Base-by-base conservation (phyloP, 73 alveolate species). In the Tetrahymena thermophila region DNA sequence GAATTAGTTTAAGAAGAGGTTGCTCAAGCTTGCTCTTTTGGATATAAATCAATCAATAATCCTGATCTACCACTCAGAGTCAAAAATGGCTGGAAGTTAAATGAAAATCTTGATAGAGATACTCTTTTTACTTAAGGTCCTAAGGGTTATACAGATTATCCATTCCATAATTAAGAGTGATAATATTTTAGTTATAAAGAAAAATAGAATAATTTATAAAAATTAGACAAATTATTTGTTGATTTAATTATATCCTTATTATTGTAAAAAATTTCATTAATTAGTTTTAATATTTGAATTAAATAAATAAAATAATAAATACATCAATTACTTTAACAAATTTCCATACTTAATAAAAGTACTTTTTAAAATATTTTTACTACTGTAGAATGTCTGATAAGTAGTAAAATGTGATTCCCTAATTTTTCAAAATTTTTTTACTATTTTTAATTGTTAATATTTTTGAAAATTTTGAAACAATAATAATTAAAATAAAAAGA, bases 21-120 rank as follows among this genome's bases (percentile, higher is more conserved):
- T 84, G 94, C 85, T 94, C 97, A 96, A 94, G 94, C 94, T 14
- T 97, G 85, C 31, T 56, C 97, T n/a, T 96, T 94, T 34, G 97
- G 97, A 14, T 34, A 93, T 34, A 35, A 94, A 71, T 94, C 89
- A 55, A 94, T 96, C 38, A 42, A 95, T 0, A 95, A 71, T 71
- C 89, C 89, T 13, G 89, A 71, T 31, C 40, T 71, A 0, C 89
- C 89, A 28, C 37, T 71, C 3, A 71, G 89, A 71, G 31, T 71
- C 6, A 71, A 71, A 21, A 71, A 42, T 85, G 34, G 55, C 23
- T 84, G 94, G 84, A 96, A 95, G 35, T 13, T 95, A 4, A 95
- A 95, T 93, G 84, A 95, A 14, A 94, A 93, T 19, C 43, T 95
- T 94, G 96, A 95, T 93, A 43, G 85, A 6, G 43, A 40, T 85